Base-by-base conservation (phyloP, 441 rosid genomes). In the Biscutella laevigata region DNA sequence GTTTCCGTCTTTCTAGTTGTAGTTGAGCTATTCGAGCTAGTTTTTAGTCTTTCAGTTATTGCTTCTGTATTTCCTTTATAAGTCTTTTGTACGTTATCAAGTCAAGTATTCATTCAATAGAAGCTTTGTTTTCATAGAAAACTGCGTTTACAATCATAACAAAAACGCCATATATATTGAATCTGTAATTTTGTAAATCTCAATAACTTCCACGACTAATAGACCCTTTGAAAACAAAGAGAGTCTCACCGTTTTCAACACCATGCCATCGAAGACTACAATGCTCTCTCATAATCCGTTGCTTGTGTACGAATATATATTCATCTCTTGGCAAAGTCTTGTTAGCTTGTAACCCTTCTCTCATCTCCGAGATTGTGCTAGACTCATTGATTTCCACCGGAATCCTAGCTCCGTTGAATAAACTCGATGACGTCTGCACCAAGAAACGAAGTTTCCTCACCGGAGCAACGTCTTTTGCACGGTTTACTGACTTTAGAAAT, bases 201-300 rank as follows among this genome's bases (percentile, higher is more conserved):
- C 8, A 65, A 11, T 19, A 60, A 35, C 7, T 59, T 25, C 63
- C 53, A 1, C 71, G 71, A 33, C 68, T 74, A 5, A 81, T 75
- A 5, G 88, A 82, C 16, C 95, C 95, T 59, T 69, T 79, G 12
- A 90, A 90, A 5, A 87, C 78, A 32, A 86, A 90, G 33, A 90
- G 78, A 8, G 43, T 52, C 5, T 87, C 98, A 6, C 80, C 90
- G 52, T 77, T 59, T 21, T 82, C 84, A 21, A 84, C 92, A 4
- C 91, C 91, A 36, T 90, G 95, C 89, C 91, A 86, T 17, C 76
- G 67, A 12, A 90, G 81, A 71, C 87, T 89, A 55, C 89, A 86
- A 21, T 52, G 47, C 8, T 78, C 84, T 7, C 80, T 67, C 97
- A 90, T 86, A 19, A 86, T 81, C 73, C 95, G 62, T 66, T 81